Conservation (phyloP, 2,329 filamentous ascomycete species). For the Cryphonectria japonica region DNA sequence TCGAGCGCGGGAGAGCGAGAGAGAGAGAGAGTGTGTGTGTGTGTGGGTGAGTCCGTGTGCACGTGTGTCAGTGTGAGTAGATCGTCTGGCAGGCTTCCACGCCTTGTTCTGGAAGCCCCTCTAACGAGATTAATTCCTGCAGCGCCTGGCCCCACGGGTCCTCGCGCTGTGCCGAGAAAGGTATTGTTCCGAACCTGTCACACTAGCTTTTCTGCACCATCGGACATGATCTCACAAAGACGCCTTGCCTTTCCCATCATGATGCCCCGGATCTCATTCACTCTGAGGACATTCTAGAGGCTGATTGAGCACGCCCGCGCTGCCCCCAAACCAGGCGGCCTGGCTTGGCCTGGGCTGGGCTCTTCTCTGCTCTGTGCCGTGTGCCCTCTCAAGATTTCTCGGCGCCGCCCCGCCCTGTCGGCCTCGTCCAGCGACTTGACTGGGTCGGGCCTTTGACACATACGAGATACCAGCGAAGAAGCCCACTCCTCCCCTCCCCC, state of each 20-base stretch:
- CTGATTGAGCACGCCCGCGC: not conserved
- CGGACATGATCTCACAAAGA: slow-evolving; percentile 10
- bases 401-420: not conserved
- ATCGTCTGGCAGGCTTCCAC: slow-evolving; percentile 22
- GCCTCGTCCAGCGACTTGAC: not conserved
- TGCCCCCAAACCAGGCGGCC: not conserved
- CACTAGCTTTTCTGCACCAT: slow-evolving; percentile 16
- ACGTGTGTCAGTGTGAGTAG: not conserved
- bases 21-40: not conserved
- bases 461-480: not conserved
- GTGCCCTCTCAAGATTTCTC: not conserved
- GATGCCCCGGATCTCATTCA: not conserved
- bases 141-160: slow-evolving; percentile 23
- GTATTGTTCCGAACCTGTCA: slow-evolving; percentile 23
- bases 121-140: slow-evolving; percentile 20
- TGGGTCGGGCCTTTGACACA: not conserved
- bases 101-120: slow-evolving; percentile 27
- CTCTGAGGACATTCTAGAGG: not conserved
- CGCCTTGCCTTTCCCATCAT: slow-evolving; percentile 14
- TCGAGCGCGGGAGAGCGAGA: not conserved
- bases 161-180: slow-evolving; percentile 27
- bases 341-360: not conserved
- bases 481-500: too few relatives aligned
- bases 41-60: too few relatives aligned
- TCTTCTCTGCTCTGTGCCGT: not conserved